Base-by-base conservation (phyloP, 2,329 filamentous ascomycete genomes). In the Cladosporium sp. region DNA sequence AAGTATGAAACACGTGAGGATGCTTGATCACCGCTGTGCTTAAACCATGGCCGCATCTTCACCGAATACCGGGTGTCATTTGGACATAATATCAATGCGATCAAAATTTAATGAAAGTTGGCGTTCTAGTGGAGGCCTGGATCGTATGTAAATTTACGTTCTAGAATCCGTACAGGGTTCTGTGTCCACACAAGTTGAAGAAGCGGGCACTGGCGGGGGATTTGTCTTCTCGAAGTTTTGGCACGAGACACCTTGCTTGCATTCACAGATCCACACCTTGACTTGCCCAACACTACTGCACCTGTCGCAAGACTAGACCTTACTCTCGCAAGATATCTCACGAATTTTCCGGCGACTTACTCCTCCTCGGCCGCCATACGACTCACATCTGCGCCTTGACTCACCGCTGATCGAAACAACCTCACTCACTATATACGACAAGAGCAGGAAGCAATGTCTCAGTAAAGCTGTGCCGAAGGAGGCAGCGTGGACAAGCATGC, bases 401-500 rank as follows among this genome's bases (percentile, higher is more conserved):
- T 63, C 61, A 63, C 61, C 61, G 60, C 60, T 33, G 61, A 44
- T 53, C 33, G 35, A 18, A 46, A 26, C 61, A 14, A 63, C 61
- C n/a, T 56, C 49, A 63, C n/a, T 56, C 49, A 63, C 26, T 63
- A 56, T 50, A 53, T 44, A 28, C 33, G 23, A 44, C 29, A 62
- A 63, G 61, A 63, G 61, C 61, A 63, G 50, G 61, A 56, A 56
- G 37, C 61, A n/a, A 63, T 63, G 61, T 63, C 61, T 44, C 61
- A 63, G 61, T 63, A 63, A 63, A 55, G 26, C n/a, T 56, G 49
- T 56, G 50, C 49, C 50, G 26, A 31, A 21, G 31, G 33, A 63
- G 61, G 61, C 61, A 56, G 50, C 50, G 61, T 63, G 33, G 33
- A 46, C 10, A 63, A 29, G 50, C 61, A 29, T 50, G 61, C 50